Base-by-base conservation (phyloP, 2,329 filamentous ascomycete species). In the Polychaeton citri region DNA sequence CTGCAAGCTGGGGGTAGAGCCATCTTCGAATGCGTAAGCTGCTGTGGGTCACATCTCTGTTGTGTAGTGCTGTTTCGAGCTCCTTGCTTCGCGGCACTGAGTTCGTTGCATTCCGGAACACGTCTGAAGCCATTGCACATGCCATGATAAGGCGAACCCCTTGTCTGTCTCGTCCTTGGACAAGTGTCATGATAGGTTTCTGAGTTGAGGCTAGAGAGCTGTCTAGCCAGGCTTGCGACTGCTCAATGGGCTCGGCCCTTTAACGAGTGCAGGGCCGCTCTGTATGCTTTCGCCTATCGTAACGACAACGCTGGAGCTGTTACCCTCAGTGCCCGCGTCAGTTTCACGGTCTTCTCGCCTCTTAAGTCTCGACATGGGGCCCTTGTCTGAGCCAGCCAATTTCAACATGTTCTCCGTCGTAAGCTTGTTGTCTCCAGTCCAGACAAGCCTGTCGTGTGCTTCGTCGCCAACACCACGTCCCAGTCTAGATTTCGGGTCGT, bases 321-420 rank as follows among this genome's bases (percentile, higher is more conserved):
- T 16, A 9, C 18, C 30, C 10, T 32, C 30, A 10, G 30, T 17
- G 13, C 5, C 17, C 12, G 18, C 12, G 30, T 17, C 18, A 6
- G 30, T 32, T 16, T 32, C 30, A 12, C 30, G 10, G 18, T 19
- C 18, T 19, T 12, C 30, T 10, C 18, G 10, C 30, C 18, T 32
- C 10, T 28, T 32, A 6, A 49, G 18, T 28, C 35, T 34, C 7
- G 33, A 40, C 16, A 44, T 35, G 6, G 40, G 39, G 24, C 43
- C 24, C 7, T 28, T 41, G 20, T 36, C 34, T 28, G 36, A 4
- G 37, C 37, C 37, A 19, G 33, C 34, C 10, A 55, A 46, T 32
- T 49, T 54, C 33, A 52, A 40, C 42, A 58, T 54, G 26, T 57
- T 57, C 39, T 52, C 53, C 30, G 43, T 42, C 4, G 50, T 53